phyloP scores from a whole-genome alignment of 2,329 filamentous ascomycete species.

The Catunica adiposa region DNA sequence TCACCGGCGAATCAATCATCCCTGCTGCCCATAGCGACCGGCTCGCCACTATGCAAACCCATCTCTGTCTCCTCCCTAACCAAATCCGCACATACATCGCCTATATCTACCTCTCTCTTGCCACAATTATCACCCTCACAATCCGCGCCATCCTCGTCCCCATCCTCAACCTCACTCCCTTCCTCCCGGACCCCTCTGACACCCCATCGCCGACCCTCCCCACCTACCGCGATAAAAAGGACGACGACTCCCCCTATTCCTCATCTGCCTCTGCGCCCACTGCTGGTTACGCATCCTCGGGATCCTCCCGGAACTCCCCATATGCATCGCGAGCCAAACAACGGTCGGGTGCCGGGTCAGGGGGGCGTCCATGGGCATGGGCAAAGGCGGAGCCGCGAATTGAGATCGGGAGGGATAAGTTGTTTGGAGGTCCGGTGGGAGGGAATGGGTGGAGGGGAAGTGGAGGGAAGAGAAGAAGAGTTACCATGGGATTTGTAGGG shows the following conservation, averaged over 20 bases:
- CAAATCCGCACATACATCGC: conserved; percentile 70
- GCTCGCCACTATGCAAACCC: conserved; percentile 58
- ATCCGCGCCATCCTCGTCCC: conserved; percentile 42
- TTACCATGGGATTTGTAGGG: conserved; percentile 30
- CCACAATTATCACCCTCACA: conserved; percentile 33
- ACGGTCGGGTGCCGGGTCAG: background rate
- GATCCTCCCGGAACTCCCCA: conserved; percentile 15
- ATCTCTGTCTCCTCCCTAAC: conserved; percentile 79
- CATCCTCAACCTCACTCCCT: conserved; percentile 34
- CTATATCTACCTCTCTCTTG: conserved; percentile 49
- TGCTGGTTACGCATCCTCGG: conserved; percentile 17
- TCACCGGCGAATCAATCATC: conserved; percentile 4
- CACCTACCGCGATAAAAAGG: conserved; percentile 39
- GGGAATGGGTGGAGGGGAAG: conserved; percentile 14
- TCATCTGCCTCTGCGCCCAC: conserved; percentile 21
- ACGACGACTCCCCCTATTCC: conserved; percentile 22
- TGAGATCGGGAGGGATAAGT: conserved; percentile 32
- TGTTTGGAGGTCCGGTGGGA: conserved; percentile 20
- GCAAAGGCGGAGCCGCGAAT: conserved; percentile 33
- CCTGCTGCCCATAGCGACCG: conserved; percentile 18
- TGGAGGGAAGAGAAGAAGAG: conserved; percentile 20
- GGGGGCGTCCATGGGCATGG: conserved; percentile 27
- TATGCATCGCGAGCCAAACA: conserved; percentile 18
- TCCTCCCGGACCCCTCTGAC: conserved; percentile 26
- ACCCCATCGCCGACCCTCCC: conserved; percentile 23